A percentile compares a stretch with the other conserved stretches of the same genome.
phyloP scores from a whole-genome alignment of 257 asterid genomes.

The Nicotiana tomentosiformis region DNA sequence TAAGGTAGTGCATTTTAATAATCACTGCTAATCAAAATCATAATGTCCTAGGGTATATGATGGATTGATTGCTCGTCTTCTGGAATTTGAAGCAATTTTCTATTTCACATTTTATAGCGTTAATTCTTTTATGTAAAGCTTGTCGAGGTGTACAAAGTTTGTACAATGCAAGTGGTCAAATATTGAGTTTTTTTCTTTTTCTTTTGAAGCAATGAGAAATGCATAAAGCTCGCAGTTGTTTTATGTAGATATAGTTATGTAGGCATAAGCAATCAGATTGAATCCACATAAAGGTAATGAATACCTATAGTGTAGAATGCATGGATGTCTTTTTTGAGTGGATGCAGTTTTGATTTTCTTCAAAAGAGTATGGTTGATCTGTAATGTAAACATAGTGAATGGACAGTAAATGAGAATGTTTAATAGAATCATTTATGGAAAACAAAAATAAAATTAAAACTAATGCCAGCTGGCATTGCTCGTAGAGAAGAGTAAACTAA shows the following conservation, averaged over 20 bases:
- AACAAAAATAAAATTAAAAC: no score
- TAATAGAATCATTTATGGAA: no score
- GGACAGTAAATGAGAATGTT: no score
- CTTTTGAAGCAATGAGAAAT: background rate
- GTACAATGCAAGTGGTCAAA: background rate
- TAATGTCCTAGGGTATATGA: background rate
- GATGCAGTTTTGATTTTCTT: no score
- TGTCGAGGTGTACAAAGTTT: background rate
- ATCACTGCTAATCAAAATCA: background rate
- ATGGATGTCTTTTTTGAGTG: no score
- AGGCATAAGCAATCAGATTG: background rate
- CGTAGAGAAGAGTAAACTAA: no score
- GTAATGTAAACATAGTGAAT: no score
- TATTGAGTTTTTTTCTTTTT: background rate
- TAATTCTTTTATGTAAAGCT: background rate
- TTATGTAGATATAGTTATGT: background rate
- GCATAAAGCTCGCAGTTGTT: background rate
- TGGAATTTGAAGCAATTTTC: background rate
- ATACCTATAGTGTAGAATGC: no score
- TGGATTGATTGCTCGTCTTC: background rate
- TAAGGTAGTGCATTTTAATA: background rate
- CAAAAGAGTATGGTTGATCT: no score
- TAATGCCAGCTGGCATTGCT: no score
- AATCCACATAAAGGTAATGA: no score
- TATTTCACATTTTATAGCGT: background rate